A percentile compares a stretch with the other conserved stretches of the same genome.
These are phyloP conservation scores for Paraurostyla sp. DNA, from an alignment of 73 alveolate genomes.

Conservation along the genomic window DNA sequence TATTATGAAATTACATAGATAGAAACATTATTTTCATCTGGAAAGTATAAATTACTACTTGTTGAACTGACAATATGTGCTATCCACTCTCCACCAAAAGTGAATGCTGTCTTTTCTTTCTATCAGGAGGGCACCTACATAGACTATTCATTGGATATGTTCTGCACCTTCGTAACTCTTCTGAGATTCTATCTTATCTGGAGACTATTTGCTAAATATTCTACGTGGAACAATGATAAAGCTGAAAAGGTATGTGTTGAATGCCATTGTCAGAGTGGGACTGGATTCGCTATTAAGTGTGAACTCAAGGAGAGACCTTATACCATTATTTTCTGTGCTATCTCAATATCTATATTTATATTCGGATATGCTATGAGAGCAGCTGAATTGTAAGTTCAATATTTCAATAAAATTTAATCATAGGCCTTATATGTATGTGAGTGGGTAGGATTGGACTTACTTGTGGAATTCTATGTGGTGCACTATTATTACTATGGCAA, in stretches of 20 bases:
- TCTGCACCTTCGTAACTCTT: constrained; percentile 75
- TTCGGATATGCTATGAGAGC: constrained; percentile 73
- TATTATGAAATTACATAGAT: background rate
- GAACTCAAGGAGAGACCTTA: constrained; percentile 92
- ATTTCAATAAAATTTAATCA: background rate
- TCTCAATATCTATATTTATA: constrained; percentile 72
- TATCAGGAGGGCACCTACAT: constrained; percentile 23
- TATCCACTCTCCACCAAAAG: constrained; percentile 47
- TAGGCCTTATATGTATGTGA: constrained; percentile 60
- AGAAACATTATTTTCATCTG: constrained; percentile 48
- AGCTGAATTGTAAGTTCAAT: constrained; percentile 60
- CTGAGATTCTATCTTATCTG: constrained; percentile 81
- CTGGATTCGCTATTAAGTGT: constrained; percentile 86
- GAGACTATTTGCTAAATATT: constrained; percentile 86
- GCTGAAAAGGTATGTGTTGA: constrained; percentile 88
- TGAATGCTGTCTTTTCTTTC: background rate
- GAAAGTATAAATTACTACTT: background rate
- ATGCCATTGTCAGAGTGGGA: constrained; percentile 84
- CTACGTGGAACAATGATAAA: constrained; percentile 87
- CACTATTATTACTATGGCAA: constrained; percentile 90
- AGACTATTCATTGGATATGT: constrained; percentile 67
- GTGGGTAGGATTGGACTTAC: constrained; percentile 66
- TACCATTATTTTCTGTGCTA: constrained; percentile 64
- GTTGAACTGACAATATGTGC: constrained; percentile 22
- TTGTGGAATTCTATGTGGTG: constrained; percentile 82